phyloP scores from a whole-genome alignment of 1,284 basidiomycete species.

The Bjerkandera adusta region DNA sequence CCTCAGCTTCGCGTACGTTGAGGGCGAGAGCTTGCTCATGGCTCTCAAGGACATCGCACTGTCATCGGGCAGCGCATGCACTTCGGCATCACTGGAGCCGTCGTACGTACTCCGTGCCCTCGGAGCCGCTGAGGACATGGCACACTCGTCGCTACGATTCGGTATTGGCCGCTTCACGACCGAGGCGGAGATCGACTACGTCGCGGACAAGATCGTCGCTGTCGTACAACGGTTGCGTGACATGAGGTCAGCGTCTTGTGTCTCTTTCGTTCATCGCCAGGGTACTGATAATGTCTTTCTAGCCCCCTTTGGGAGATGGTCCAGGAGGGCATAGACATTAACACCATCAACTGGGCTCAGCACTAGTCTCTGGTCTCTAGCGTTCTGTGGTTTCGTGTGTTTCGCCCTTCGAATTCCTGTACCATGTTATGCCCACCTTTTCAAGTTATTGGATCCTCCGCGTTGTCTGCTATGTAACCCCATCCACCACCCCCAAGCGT shows the following conservation, averaged over 20 bases:
- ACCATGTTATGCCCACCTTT: neutral
- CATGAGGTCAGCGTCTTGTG: conserved; percentile 52
- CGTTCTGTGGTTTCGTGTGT: neutral
- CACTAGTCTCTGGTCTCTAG: conserved; percentile 33
- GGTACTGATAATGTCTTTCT: conserved; percentile 9
- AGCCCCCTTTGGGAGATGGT: conserved; percentile 99
- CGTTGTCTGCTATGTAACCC: neutral
- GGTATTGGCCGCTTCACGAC: conserved; percentile 99
- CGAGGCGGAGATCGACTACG: conserved; percentile 95
- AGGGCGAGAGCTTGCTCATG: conserved; percentile 98
- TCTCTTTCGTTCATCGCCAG: neutral
- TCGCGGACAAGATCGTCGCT: conserved; percentile 84
- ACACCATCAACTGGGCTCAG: conserved; percentile 89
- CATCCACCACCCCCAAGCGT: too few relatives aligned
- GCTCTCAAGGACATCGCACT: conserved; percentile 98
- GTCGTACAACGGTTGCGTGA: conserved; percentile 79
- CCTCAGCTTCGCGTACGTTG: conserved; percentile 95
- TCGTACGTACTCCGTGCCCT: conserved; percentile 97
- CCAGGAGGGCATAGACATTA: conserved; percentile 95
- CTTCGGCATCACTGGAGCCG: conserved; percentile 96
- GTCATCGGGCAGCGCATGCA: conserved; percentile 97
- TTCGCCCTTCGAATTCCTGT: too few relatives aligned
- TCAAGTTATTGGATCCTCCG: neutral
- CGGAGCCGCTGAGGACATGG: conserved; percentile 97
- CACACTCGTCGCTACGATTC: conserved; percentile 96